Conservation (phyloP, 2,329 filamentous ascomycete species). For the Calonectria leucothoes region DNA sequence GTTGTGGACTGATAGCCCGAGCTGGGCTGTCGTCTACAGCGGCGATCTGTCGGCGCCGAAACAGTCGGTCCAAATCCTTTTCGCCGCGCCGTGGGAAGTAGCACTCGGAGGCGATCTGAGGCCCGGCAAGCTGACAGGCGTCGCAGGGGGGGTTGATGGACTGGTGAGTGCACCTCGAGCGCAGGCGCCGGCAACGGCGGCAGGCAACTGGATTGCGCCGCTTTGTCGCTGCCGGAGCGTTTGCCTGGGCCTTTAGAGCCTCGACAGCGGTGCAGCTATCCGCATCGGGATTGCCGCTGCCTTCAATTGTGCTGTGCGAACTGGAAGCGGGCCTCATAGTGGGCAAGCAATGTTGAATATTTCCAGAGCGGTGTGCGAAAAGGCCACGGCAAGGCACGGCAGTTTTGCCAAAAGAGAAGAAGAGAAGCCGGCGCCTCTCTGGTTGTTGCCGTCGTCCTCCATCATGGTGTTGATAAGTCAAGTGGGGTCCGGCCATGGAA, state of each 20-base stretch:
- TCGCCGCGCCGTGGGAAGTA: constrained; percentile 36
- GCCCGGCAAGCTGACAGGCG: constrained; percentile 28
- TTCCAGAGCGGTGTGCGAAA: neutral
- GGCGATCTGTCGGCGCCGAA: constrained; percentile 24
- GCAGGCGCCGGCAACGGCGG: constrained; percentile 39
- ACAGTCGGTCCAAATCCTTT: constrained; percentile 33
- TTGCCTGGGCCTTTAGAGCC: neutral
- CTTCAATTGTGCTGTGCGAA: neutral
- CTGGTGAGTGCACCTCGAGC: constrained; percentile 37
- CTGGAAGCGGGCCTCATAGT: neutral
- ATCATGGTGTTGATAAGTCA: constrained; percentile 1
- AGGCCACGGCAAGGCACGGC: neutral
- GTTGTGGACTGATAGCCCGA: neutral
- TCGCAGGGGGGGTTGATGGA: constrained; percentile 30
- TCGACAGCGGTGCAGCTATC: neutral
- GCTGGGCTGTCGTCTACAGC: neutral
- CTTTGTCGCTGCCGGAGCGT: neutral
- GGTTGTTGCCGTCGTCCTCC: neutral
- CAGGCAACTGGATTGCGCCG: constrained; percentile 38
- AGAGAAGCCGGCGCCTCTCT: neutral
- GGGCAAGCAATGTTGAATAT: neutral
- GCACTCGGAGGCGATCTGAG: constrained; percentile 25
- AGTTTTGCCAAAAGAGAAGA: neutral
- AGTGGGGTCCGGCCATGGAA: neutral
- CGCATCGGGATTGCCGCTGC: neutral